Evolutionary conservation across 139 green algal genomes (phyloP), one percentile per base, ranked within the genome.

Genomic region (Gonium pectorale): DNA sequence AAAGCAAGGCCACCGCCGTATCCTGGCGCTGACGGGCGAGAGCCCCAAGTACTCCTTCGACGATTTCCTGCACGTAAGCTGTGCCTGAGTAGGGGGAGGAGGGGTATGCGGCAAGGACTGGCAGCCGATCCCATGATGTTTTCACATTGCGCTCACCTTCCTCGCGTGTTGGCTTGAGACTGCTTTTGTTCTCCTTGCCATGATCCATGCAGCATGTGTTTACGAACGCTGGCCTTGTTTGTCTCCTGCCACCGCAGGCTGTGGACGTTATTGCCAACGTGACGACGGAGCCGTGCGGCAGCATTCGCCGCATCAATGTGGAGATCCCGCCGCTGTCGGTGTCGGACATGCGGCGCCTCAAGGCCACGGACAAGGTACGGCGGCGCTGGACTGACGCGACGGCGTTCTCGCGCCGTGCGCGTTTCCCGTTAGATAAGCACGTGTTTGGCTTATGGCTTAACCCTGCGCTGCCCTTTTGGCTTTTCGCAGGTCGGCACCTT

Each of bases 241-340:
- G 24, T 66, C 29, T n/a, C 52, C 35, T 67, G 21, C 60, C 26
- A 7, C n/a, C 33, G 52, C 80, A 94, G 90, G 91, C 91, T 29
- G 67, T 95, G 35, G 52, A 94, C 15, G 81, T 90, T 33, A 94
- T 95, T 63, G 77, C 81, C n/a, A 69, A 40, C 33, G 87, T 92
- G 35, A 67, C 79, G 44, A 93, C 90, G 19, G 92, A 95, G 68
- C 92, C 92, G 3, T 93, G 87, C 51, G 92, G 92, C 81, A 89
- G 89, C 78, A 95, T 95, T 77, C 85, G 92, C 29, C 91, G 92
- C 74, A 89, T 95, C 78, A 95, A 95, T 59, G 93, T 95, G 52
- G 93, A 95, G 90, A 95, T 95, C 63, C 93, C 92, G 49, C 89
- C 93, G 7, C 89, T 95, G 22, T 89, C 72, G 9, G 88, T 95